Base-by-base conservation (phyloP, 2,329 filamentous ascomycete genomes). In the Didymella keratinophila region DNA sequence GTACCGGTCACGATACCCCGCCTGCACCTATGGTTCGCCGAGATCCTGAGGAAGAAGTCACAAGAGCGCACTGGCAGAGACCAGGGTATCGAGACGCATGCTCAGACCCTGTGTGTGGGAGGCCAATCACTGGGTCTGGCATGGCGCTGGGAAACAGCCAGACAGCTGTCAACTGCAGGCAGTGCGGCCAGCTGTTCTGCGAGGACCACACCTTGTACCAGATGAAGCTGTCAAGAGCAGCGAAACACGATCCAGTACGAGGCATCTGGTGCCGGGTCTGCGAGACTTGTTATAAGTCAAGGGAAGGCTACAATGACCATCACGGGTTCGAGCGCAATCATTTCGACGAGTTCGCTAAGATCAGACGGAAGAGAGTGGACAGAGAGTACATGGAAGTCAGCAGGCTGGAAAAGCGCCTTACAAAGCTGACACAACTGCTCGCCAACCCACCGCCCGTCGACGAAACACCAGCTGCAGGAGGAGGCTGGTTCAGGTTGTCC, bases 201-300 rank as follows among this genome's bases (percentile, higher is more conserved):
- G 95, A 98, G 72, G 91, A 94, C 68, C 95, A 99, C 76, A 98
- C 95, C 51, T 97, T 99, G 93, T 99, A 98, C 73, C 94, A 99
- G 80, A 98, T 98, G 91, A 97, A 96, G 81, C 83, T 99, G 11
- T 97, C 93, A 9, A 84, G 93, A 53, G 90, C 93, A 28, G 95
- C 95, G 4, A 86, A 89, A 58, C 92, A 97, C 77, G 95, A 99
- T 64, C 94, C 95, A 0, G 87, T 95, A 1, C 83, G 94, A 61
- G 95, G 95, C 8, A 86, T 92, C 67, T 99, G 95, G 95, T 96
- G 92, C 68, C 82, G 95, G 50, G 94, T 98, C 2, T 99, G 95
- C 74, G 95, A 99, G 80, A 98, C 95, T n/a, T 99, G 95, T 79
- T 99, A 95, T 80, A 98, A 97, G 80, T 97, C 93, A 50, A 86